Evolutionary conservation across 1,139 yeast genomes (phyloP), one percentile per base, ranked within the genome.

Genomic region (Suhomyces choctaworum): DNA sequence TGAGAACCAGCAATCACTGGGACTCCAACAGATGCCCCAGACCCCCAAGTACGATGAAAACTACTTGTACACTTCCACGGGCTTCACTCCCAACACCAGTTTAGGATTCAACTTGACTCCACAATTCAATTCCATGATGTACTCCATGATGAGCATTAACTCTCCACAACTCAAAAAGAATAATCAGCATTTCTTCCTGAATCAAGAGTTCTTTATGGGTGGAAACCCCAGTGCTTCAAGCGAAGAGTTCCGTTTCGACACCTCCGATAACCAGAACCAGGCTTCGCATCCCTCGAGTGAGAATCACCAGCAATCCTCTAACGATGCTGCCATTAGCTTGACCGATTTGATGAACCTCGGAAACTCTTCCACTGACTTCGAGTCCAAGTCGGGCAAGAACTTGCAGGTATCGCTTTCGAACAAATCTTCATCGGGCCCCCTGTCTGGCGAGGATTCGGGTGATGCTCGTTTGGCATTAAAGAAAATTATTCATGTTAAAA

Each of bases 381-480:
- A 30, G 10, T 15, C 32, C 11, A 31, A 35, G 16, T 22, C 32
- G 4, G 28, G 12, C 14, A 25, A 25, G 13, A 17, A 20, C 22
- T 27, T 31, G n/a, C 36, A 24, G 12, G 22, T 34, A 5, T 24
- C 36, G 7, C 25, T 30, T 13, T 25, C 34, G n/a, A 29, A 29
- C 19, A 29, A 29, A 17, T 19, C 34, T 8, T 23, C 44, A 21
- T 16, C 20, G 8, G 20, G 20, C 6, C 20, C 39, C 23, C 25
- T 36, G 13, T 29, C 46, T 15, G 39, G 39, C 16, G 66, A 59
- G 12, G 72, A 66, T 42, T 56, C 64, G 24, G 66, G 68, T 7
- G 73, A 67, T 51, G 73, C 73, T 22, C 53, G 72, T 35, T 52
- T 60, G 24, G 73, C 73, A 6, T 61, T 67, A 44, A 66, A 66